These are phyloP conservation scores for Ligustrum vulgare DNA, from an alignment of 257 asterid species.

Conservation along the genomic window DNA sequence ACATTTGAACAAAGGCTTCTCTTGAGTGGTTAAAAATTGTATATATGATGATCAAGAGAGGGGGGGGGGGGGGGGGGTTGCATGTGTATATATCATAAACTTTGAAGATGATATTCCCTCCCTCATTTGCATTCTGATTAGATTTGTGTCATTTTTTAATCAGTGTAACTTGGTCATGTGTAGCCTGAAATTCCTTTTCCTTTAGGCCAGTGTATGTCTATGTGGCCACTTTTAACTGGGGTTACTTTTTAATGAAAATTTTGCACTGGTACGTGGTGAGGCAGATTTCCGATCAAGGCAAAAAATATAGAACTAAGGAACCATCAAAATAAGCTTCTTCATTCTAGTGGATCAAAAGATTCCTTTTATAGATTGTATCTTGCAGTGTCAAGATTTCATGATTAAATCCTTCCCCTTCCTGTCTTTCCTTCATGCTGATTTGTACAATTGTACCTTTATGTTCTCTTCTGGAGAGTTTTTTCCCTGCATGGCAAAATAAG, in stretches of 20 bases:
- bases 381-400: neutral
- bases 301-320: neutral
- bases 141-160: neutral
- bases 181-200: constrained; percentile 11
- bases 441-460: neutral
- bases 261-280: neutral
- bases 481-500: neutral
- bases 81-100: neutral
- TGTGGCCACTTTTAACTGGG: neutral
- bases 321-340: neutral
- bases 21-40: neutral
- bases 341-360: neutral
- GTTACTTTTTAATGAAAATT: neutral
- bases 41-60: neutral
- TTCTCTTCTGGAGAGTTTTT: neutral
- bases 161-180: neutral
- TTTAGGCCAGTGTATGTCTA: neutral
- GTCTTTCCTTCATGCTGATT: neutral
- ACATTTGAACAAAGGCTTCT: constrained; percentile 25
- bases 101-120: neutral
- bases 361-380: neutral
- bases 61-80: neutral
- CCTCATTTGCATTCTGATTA: neutral
- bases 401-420: too few relatives aligned
- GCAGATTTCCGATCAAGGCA: neutral